Conservation (phyloP, 2,329 filamentous ascomycete genomes). For the Phialophora expanda region DNA sequence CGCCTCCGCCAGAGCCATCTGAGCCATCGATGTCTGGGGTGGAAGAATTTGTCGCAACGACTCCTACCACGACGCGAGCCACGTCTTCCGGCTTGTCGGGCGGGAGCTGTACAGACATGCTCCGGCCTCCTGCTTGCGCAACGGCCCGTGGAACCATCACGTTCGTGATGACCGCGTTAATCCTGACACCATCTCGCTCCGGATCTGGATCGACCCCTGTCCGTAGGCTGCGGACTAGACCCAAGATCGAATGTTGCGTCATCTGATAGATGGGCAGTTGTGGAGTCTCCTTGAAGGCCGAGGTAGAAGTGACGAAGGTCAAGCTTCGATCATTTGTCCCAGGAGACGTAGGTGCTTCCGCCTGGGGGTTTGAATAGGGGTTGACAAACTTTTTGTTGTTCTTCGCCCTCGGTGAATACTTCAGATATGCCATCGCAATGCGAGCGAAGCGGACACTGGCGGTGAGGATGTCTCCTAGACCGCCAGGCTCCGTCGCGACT, state of each 20-base stretch:
- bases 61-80: conserved; percentile 39
- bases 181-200: conserved; percentile 45
- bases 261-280: conserved; percentile 56
- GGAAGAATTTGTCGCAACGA: conserved; percentile 27
- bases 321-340: conserved; percentile 49
- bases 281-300: conserved; percentile 57
- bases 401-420: conserved; percentile 43
- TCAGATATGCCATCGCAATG: conserved; percentile 58
- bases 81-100: conserved; percentile 50
- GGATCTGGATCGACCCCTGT: conserved; percentile 33
- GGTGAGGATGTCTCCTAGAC: conserved; percentile 53
- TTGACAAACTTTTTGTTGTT: conserved; percentile 26
- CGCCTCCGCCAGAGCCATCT: conserved; percentile 14
- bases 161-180: conserved; percentile 55
- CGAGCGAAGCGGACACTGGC: conserved; percentile 56
- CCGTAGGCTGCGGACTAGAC: conserved; percentile 55
- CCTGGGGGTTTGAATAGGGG: conserved; percentile 26
- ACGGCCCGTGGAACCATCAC: conserved; percentile 50
- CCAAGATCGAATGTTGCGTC: conserved; percentile 58
- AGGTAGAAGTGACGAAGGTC: conserved; percentile 53
- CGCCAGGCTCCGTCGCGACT: conserved; percentile 42
- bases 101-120: conserved; percentile 47
- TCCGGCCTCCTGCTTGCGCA: conserved; percentile 46
- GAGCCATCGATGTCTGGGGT: conserved; percentile 18
- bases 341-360: conserved; percentile 22